Conservation (phyloP, 139 green algal species). For the Pseudopediastrum boryanum region DNA sequence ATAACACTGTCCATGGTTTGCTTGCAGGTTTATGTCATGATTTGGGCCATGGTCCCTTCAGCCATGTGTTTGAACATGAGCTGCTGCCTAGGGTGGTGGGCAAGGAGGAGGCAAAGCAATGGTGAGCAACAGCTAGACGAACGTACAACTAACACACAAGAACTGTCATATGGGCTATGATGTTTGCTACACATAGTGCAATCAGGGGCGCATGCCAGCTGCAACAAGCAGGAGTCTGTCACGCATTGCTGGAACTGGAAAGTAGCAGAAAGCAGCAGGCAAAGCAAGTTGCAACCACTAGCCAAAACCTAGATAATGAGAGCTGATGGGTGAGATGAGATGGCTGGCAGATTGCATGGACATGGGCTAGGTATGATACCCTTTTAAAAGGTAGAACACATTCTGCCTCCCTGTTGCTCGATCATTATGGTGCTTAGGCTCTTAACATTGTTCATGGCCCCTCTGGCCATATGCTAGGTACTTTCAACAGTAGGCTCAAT, state of each 20-base stretch:
- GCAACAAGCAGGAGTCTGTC: neutral
- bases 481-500: too few relatives aligned
- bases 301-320: too few relatives aligned
- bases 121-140: neutral
- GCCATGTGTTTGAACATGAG: conserved; percentile 86
- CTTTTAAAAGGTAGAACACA: too few relatives aligned
- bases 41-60: conserved; percentile 93
- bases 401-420: too few relatives aligned
- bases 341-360: too few relatives aligned
- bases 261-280: neutral
- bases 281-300: too few relatives aligned
- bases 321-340: too few relatives aligned
- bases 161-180: neutral
- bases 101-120: neutral
- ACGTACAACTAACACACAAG: neutral
- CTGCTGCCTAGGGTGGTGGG: conserved; percentile 57
- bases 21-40: conserved; percentile 89
- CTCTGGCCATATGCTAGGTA: too few relatives aligned
- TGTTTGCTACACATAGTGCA: neutral
- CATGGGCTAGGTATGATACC: too few relatives aligned
- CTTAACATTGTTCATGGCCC: too few relatives aligned
- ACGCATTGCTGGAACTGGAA: neutral
- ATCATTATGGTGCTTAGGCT: too few relatives aligned
- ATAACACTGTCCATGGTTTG: too few relatives aligned
- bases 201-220: neutral